A percentile compares a stretch with the other conserved stretches of the same genome.
These are phyloP conservation scores for Monilinia aucupariae DNA, from an alignment of 2,329 filamentous ascomycete genomes.

Conservation along the genomic window DNA sequence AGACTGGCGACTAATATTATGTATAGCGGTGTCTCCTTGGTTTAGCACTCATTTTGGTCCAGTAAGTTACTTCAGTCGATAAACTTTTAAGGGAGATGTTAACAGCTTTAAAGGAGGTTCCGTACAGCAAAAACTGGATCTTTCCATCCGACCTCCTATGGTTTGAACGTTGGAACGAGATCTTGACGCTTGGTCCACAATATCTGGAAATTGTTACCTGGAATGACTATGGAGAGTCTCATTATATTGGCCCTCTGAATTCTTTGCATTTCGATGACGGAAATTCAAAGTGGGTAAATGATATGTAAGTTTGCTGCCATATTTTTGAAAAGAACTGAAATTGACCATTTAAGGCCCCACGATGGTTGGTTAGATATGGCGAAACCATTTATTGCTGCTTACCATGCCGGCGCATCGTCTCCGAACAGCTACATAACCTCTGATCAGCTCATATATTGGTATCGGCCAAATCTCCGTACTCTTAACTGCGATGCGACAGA, in stretches of 20 bases:
- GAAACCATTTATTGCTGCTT: constrained; percentile 27
- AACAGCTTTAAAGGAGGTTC: constrained; percentile 21
- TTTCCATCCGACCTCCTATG: constrained; percentile 39
- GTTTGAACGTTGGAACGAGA: constrained; percentile 40
- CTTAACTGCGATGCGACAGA: constrained; percentile 34
- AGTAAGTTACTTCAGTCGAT: constrained; percentile 39
- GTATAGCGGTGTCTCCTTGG: constrained; percentile 36
- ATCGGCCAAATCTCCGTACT: constrained; percentile 35
- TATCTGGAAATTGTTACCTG: constrained; percentile 42
- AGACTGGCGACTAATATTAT: not conserved
- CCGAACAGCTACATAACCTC: constrained; percentile 21
- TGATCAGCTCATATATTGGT: constrained; percentile 40
- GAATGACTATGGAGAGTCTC: constrained; percentile 50
- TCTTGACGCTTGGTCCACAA: constrained; percentile 38
- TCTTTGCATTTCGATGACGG: constrained; percentile 33
- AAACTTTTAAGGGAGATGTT: constrained; percentile 37
- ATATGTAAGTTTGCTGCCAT: constrained; percentile 21
- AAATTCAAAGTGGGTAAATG: constrained; percentile 38
- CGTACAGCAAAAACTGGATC: constrained; percentile 40
- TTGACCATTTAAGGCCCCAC: constrained; percentile 38
- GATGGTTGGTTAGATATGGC: constrained; percentile 41
- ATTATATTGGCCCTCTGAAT: constrained; percentile 45
- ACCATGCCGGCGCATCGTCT: constrained; percentile 21
- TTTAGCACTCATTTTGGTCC: constrained; percentile 37
- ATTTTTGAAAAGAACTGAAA: too few species aligned